These are phyloP conservation scores for Phyllosticta ampelicida DNA, from an alignment of 2,329 filamentous ascomycete genomes.

Conservation along the genomic window DNA sequence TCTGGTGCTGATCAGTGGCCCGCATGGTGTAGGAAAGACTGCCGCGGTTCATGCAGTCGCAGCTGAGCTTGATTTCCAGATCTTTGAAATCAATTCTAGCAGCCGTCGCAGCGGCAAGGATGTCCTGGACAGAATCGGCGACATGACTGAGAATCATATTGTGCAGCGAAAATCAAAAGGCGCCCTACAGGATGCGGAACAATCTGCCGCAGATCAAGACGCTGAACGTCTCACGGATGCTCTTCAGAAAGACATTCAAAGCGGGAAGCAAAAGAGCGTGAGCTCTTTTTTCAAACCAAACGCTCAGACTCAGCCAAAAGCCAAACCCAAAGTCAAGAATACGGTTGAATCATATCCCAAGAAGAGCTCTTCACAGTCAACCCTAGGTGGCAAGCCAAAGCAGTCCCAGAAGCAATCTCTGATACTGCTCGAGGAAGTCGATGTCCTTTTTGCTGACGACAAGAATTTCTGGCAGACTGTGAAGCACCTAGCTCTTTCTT, in stretches of 20 bases:
- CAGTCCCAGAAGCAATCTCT: slow-evolving; percentile 74
- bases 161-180: slow-evolving; percentile 45
- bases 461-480: slow-evolving; percentile 89
- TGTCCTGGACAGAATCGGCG: slow-evolving; percentile 80
- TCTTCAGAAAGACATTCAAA: slow-evolving; percentile 48
- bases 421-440: slow-evolving; percentile 87
- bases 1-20: slow-evolving; percentile 77
- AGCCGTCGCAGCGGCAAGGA: slow-evolving; percentile 80
- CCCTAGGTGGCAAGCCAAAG: slow-evolving; percentile 23
- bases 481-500: slow-evolving; percentile 64
- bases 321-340: slow-evolving; percentile 10
- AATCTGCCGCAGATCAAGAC: slow-evolving; percentile 23
- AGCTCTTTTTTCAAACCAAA: slow-evolving; percentile 62
- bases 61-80: slow-evolving; percentile 81
- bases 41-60: slow-evolving; percentile 86
- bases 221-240: slow-evolving; percentile 31
- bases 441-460: slow-evolving; percentile 89
- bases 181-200: slow-evolving; percentile 6
- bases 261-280: slow-evolving; percentile 68
- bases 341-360: not conserved
- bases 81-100: slow-evolving; percentile 88
- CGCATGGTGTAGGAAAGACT: slow-evolving; percentile 84
- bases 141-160: slow-evolving; percentile 94
- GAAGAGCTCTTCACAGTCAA: slow-evolving; percentile 16
- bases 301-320: slow-evolving; percentile 7